These are phyloP conservation scores for Ceratocystiopsis sp. DNA, from an alignment of 2,329 filamentous ascomycete species.

Conservation along the genomic window DNA sequence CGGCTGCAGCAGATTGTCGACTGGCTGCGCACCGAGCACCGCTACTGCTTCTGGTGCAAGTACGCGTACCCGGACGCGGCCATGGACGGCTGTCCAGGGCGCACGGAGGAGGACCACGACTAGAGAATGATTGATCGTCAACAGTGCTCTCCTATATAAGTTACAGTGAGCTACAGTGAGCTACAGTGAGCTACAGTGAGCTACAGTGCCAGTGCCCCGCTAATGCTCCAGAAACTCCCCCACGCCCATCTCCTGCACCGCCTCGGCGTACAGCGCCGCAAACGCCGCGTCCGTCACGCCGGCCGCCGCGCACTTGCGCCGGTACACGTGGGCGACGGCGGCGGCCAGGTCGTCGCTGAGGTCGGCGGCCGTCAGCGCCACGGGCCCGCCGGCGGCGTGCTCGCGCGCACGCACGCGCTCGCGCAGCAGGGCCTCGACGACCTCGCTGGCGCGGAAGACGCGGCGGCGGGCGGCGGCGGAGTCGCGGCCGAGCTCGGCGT, in stretches of 20 bases:
- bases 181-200: too few relatives aligned
- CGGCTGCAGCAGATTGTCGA: constrained; percentile 48
- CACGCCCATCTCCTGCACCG: constrained; percentile 15
- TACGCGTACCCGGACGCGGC: constrained; percentile 52
- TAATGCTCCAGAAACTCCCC: constrained; percentile 7
- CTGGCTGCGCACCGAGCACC: constrained; percentile 52
- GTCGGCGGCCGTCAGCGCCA: constrained; percentile 7
- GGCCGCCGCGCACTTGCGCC: constrained; percentile 2
- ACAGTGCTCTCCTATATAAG: neutral
- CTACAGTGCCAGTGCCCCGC: neutral
- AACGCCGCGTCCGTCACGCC: constrained; percentile 8
- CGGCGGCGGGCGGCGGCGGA: constrained; percentile 12
- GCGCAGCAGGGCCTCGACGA: constrained; percentile 12
- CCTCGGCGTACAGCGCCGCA: constrained; percentile 8
- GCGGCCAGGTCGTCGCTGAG: constrained; percentile 12
- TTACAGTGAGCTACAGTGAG: too few relatives aligned
- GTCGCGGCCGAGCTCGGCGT: constrained; percentile 5
- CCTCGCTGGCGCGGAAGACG: constrained; percentile 13
- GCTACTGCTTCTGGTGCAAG: constrained; percentile 97
- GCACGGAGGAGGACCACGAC: constrained; percentile 69
- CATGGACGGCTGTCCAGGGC: constrained; percentile 80
- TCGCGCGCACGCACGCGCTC: neutral
- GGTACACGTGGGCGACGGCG: constrained; percentile 12
- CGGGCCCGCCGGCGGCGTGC: neutral
- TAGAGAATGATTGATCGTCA: constrained; percentile 12